A percentile compares a stretch with the other conserved stretches of the same genome.
phyloP scores from a whole-genome alignment of 2,329 filamentous ascomycete species.

The Fusarium secorum region DNA sequence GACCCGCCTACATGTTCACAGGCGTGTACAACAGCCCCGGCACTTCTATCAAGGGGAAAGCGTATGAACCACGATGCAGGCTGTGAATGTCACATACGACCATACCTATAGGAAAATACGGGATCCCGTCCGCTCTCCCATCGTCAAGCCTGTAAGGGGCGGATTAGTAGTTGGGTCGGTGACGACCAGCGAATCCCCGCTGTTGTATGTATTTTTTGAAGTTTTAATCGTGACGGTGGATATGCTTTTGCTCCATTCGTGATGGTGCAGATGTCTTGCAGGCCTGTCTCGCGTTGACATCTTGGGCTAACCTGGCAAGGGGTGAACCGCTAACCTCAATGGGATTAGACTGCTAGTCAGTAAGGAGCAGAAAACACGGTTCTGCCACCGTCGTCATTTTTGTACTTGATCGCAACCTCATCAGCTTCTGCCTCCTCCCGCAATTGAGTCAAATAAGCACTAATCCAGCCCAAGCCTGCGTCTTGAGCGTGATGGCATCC shows the following conservation, averaged over 20 bases:
- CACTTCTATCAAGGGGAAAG: rapidly evolving
- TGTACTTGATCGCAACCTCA: no score
- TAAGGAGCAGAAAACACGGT: background rate
- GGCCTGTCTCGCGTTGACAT: background rate
- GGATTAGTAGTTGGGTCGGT: background rate
- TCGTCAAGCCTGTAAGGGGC: background rate
- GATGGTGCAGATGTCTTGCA: background rate
- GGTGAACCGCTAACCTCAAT: no score
- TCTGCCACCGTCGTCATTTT: background rate
- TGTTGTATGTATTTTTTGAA: background rate
- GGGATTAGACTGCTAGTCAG: no score
- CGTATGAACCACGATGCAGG: rapidly evolving
- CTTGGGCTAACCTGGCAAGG: no score
- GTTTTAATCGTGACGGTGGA: background rate
- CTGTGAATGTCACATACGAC: background rate
- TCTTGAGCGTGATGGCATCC: background rate
- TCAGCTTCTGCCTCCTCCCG: background rate
- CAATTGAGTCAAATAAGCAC: background rate
- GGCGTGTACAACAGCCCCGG: rapidly evolving
- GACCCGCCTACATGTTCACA: rapidly evolving
- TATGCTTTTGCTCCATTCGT: background rate
- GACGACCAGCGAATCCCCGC: background rate
- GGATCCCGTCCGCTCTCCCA: conserved; percentile 3
- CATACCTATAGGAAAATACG: background rate
- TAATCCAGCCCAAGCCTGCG: rapidly evolving